phyloP scores from a whole-genome alignment of 2,329 filamentous ascomycete species.

The Metarhizium robertsii region DNA sequence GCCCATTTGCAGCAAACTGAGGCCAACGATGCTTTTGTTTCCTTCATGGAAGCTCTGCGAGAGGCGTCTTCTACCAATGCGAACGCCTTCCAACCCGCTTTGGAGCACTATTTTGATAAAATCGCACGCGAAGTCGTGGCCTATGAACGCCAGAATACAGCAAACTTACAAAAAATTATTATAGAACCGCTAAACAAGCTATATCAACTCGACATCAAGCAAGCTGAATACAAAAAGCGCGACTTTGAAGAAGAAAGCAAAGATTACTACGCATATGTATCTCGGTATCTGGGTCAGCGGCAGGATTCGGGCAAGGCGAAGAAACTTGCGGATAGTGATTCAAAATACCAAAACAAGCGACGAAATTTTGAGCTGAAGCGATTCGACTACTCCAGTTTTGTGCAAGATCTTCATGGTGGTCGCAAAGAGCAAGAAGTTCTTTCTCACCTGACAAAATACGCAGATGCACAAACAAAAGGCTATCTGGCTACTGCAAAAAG shows the following conservation, averaged over 20 bases:
- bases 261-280: conserved; percentile 94
- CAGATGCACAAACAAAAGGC: conserved; percentile 76
- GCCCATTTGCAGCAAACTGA: conserved; percentile 70
- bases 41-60: conserved; percentile 76
- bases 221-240: conserved; percentile 91
- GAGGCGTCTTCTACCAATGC: conserved; percentile 87
- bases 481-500: conserved; percentile 80
- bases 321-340: conserved; percentile 88
- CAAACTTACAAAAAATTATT: conserved; percentile 82
- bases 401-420: conserved; percentile 98
- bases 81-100: conserved; percentile 90
- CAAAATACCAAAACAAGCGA: conserved; percentile 90
- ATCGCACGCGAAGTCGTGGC: conserved; percentile 82
- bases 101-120: conserved; percentile 97
- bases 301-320: conserved; percentile 96
- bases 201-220: conserved; percentile 94
- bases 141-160: conserved; percentile 78
- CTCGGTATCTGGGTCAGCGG: conserved; percentile 89
- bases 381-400: conserved; percentile 97
- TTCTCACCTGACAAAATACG: conserved; percentile 89
- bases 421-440: conserved; percentile 95
- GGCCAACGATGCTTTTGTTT: conserved; percentile 76
- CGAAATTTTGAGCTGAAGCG: conserved; percentile 94
- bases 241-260: conserved; percentile 99
- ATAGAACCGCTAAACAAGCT: conserved; percentile 89